phyloP scores from a whole-genome alignment of 2,329 filamentous ascomycete species.

The Aspergillus proliferans region DNA sequence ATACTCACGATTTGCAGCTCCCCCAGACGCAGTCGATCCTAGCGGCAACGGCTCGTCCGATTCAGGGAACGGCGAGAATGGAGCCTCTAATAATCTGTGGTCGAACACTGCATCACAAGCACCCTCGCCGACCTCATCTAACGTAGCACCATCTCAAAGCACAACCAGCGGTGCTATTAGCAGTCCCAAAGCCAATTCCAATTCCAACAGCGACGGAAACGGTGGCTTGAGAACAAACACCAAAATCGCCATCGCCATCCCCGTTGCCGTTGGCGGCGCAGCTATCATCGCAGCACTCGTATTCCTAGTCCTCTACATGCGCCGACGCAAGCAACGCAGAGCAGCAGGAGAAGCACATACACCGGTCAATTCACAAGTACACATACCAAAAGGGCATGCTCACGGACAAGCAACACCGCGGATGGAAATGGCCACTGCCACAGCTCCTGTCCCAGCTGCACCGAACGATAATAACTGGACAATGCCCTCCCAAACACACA shows the following conservation, averaged over 20 bases:
- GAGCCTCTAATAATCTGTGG: too few relatives aligned
- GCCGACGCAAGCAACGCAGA: constrained; percentile 15
- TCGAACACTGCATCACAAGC: too few relatives aligned
- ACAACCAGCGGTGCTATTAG: background rate
- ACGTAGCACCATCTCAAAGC: too few relatives aligned
- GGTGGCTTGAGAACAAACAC: constrained; percentile 13
- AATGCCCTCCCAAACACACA: too few relatives aligned
- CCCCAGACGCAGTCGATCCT: too few relatives aligned
- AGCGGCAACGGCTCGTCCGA: too few relatives aligned
- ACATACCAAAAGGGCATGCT: too few relatives aligned
- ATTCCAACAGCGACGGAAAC: background rate
- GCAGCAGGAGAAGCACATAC: background rate
- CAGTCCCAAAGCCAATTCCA: background rate
- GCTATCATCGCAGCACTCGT: constrained; percentile 11
- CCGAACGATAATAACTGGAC: too few relatives aligned
- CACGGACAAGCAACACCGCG: background rate
- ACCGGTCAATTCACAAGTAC: background rate
- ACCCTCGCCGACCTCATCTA: too few relatives aligned
- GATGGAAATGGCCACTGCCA: background rate
- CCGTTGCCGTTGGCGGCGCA: constrained; percentile 23
- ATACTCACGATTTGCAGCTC: too few relatives aligned
- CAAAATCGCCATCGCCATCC: constrained; percentile 29
- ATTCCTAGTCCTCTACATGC: constrained; percentile 18
- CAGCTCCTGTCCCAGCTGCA: too few relatives aligned
- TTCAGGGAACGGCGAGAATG: too few relatives aligned